Base-by-base conservation (phyloP, 192 early-diverging fungal genomes). In the Dimargaris verticillata region DNA sequence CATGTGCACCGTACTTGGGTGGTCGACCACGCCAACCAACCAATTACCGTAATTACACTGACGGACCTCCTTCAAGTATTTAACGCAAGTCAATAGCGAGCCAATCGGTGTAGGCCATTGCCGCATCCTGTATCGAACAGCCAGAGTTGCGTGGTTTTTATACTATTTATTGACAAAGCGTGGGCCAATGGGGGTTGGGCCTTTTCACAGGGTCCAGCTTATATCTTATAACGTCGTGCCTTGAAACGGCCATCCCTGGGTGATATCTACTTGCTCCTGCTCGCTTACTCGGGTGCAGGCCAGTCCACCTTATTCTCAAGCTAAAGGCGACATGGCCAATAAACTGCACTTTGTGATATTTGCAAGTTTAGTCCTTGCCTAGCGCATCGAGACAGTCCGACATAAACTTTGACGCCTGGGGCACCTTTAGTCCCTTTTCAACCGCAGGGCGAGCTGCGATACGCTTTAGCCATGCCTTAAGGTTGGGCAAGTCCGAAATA, bases 1-100 rank as follows among this genome's bases (percentile, higher is more conserved):
- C 55, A 74, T 60, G 67, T 77, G n/a, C 83, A 85, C 62, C 72
- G 80, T 14, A 63, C 78, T 15, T 85, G 81, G 81, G 71, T 83
- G 52, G 42, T 78, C 20, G 72, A 79, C 28, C 47, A 59, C 0
- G 28, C 44, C 5, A 49, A 61, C 18, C 70, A 71, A 26, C 72
- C 80, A 0, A 48, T 72, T 18, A 74, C 72, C 20, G 80, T 84
- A 22, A 60, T 84, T 15, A 74, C 82, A 14, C 73, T 78, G 63
- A 72, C 74, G 18, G 82, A 84, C 62, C 67, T 84, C 22, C 74
- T 84, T 58, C 33, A 38, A 2, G 33, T 38, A 38, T 38, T 38
- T 38, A 38, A 38, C 33, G 33, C 33, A 2, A 38, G 33, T 7
- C 33, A 38, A 38, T 38, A 38, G 33, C 33, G 33, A 38, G 7